Evolutionary conservation across 371 early-diverging fungal species (phyloP), one percentile per base, ranked within the genome.

Genomic region (Mortierella sp.): DNA sequence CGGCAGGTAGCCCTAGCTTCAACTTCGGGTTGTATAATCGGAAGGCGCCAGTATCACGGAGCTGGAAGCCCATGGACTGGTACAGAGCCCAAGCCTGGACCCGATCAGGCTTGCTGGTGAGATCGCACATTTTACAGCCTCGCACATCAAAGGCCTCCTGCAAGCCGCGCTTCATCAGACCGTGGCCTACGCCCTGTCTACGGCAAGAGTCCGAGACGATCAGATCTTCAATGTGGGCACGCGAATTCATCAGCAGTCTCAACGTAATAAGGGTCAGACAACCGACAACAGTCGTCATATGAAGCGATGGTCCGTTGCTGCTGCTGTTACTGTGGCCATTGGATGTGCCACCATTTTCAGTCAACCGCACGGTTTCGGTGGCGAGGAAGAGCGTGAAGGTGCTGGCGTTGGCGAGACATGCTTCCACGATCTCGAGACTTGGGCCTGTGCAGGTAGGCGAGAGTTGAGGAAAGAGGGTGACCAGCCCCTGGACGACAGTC

Each of bases 151-250:
- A 56, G n/a, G 76, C 76, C 4, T 75, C 76, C 6, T 56, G 19
- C 8, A 75, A 34, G 1, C 61, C 76, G 1, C 76, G 64, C 6
- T 56, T 43, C 76, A 75, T 75, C 39, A 75, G 27, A 0, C 60
- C 76, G 1, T 60, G 64, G 3, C 76, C 76, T 8, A 75, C 19
- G 0, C 76, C 76, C 15, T 39, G 32, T 5, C 76, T 69, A 28
- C 76, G 76, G 21, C 52, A 59, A 24, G 34, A 27, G 4, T 30
- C 21, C 3, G 48, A 56, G n/a, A 75, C 76, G 8, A 75, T 64
- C 19, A 75, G 54, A 28, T 75, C 76, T 28, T 75, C 76, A 49
- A 75, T 75, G 39, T 75, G 76, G 0, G 69, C 76, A 21, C 76
- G 69, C 2, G 64, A 42, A 23, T 59, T 60, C 69, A 68, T 75